Percentiles rank a stretch among this genome's conserved stretches.
Conservation (phyloP, 352 stramenopile genomes). For the Phytophthora aleatoria region DNA sequence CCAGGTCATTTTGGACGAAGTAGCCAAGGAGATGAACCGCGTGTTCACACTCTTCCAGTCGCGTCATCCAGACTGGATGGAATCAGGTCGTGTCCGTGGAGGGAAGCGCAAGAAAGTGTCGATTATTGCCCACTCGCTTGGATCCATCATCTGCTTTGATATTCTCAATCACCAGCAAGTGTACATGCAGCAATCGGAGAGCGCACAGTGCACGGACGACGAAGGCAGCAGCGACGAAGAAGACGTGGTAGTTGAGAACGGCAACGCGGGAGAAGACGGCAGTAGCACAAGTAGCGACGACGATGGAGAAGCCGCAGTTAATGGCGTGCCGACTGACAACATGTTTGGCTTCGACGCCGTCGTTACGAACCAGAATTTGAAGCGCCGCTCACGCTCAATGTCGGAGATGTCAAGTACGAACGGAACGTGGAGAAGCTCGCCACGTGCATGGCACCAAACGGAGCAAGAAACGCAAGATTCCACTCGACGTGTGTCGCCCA, state of each 20-base stretch:
- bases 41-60: conserved; percentile 80
- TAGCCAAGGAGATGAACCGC: conserved; percentile 92
- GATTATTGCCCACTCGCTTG: conserved; percentile 88
- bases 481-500: conserved; percentile 6
- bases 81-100: conserved; percentile 9
- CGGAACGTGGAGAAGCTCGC: conserved; percentile 24
- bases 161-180: conserved; percentile 81
- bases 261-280: conserved; percentile 18
- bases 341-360: conserved; percentile 41
- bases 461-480: conserved; percentile 15
- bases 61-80: conserved; percentile 57
- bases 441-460: conserved; percentile 4
- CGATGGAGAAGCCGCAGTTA: conserved; percentile 9
- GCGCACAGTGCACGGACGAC: conserved; percentile 37
- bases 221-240: conserved; percentile 45
- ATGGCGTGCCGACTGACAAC: conserved; percentile 17
- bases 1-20: conserved; percentile 91
- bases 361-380: conserved; percentile 32
- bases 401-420: conserved; percentile 39
- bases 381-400: conserved; percentile 49
- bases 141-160: conserved; percentile 93
- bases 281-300: conserved; percentile 27
- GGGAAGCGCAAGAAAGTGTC: conserved; percentile 79
- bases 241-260: conserved; percentile 27
- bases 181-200: conserved; percentile 41